These are phyloP conservation scores for Rhizopus stolonifer DNA, from an alignment of 371 early-diverging fungal species.

Conservation along the genomic window DNA sequence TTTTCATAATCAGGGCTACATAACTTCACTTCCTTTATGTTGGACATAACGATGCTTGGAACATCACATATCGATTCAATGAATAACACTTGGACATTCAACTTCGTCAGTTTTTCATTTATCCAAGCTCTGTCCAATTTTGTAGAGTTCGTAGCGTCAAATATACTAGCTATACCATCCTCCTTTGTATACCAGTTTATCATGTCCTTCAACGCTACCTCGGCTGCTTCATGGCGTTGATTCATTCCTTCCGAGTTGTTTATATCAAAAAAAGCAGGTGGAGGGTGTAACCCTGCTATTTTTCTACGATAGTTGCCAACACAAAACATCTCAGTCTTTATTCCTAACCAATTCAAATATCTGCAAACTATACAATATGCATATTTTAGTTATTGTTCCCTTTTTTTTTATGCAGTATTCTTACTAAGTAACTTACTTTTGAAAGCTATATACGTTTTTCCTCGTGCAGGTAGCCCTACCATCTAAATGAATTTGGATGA, in stretches of 20 bases:
- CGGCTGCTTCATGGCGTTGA: slow-evolving; percentile 79
- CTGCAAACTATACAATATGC: slow-evolving; percentile 80
- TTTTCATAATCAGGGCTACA: slow-evolving; percentile 90
- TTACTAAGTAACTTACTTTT: slow-evolving; percentile 85
- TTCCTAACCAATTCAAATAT: slow-evolving; percentile 95
- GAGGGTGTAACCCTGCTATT: slow-evolving; percentile 75
- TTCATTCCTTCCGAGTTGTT: slow-evolving; percentile 69
- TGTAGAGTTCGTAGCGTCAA: slow-evolving; percentile 97
- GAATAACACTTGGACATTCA: slow-evolving; percentile 87
- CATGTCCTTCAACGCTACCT: slow-evolving; percentile 85
- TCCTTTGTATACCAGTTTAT: slow-evolving; percentile 81
- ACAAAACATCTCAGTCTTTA: slow-evolving; percentile 88
- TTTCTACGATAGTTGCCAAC: slow-evolving; percentile 93
- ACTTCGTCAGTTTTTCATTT: slow-evolving; percentile 58
- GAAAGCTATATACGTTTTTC: slow-evolving; percentile 88
- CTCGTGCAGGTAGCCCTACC: slow-evolving; percentile 87
- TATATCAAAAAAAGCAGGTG: slow-evolving; percentile 90
- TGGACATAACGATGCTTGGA: slow-evolving; percentile 74
- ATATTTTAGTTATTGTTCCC: too few species aligned
- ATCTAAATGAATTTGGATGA: slow-evolving; percentile 46
- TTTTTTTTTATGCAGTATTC: too few species aligned
- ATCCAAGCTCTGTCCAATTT: slow-evolving; percentile 74
- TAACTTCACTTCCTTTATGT: slow-evolving; percentile 92
- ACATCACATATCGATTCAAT: slow-evolving; percentile 95
- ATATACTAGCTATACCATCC: slow-evolving; percentile 82